Conservation (phyloP, 768 basidiomycete species). For the Lentinula aciculospora region DNA sequence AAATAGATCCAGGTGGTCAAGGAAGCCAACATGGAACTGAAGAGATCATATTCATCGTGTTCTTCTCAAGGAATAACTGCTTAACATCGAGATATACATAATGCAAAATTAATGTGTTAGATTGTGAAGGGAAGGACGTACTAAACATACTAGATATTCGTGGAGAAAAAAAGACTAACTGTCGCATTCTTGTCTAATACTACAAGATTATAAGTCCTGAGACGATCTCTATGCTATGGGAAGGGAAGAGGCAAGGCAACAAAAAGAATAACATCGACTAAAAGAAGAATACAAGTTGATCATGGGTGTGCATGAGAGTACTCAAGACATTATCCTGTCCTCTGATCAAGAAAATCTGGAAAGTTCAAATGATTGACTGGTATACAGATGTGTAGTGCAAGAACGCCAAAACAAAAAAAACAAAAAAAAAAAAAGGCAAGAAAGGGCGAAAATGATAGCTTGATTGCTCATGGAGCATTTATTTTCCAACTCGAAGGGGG, state of each 20-base stretch:
- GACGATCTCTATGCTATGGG: not conserved
- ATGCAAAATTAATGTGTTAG: too few species aligned
- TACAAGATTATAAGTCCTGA: not conserved
- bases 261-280: not conserved
- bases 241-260: not conserved
- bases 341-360: not conserved
- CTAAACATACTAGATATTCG: too few species aligned
- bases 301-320: not conserved
- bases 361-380: not conserved
- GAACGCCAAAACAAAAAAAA: not conserved
- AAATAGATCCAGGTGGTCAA: too few species aligned
- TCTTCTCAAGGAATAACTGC: too few species aligned
- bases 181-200: too few species aligned
- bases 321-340: not conserved
- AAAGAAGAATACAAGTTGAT: not conserved
- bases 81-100: too few species aligned
- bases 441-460: not conserved
- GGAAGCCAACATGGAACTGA: too few species aligned
- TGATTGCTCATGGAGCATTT: not conserved
- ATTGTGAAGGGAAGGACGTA: too few species aligned
- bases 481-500: slow-evolving; percentile 66
- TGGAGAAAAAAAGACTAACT: too few species aligned
- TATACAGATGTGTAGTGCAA: not conserved
- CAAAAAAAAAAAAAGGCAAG: not conserved
- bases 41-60: too few species aligned